phyloP scores from a whole-genome alignment of 345 rosid species.

The Lepidium didymum region DNA sequence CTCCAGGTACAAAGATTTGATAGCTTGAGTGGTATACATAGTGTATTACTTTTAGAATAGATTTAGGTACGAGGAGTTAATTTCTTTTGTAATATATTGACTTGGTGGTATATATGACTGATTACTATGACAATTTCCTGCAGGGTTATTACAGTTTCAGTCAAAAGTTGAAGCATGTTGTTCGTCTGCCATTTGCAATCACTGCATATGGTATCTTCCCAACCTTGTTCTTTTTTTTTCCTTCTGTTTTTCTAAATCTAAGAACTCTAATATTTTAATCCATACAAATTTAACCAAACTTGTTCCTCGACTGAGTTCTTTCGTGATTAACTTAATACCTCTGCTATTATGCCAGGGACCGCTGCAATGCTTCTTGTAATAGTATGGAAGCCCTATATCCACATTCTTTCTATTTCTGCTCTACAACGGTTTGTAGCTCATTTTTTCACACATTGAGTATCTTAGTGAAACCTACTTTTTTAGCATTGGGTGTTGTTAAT shows the following conservation, averaged over 20 bases:
- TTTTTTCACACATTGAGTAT: background rate
- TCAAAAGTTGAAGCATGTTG: conserved; percentile 93
- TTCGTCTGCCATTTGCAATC: conserved; percentile 82
- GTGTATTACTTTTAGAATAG: background rate
- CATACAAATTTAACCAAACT: background rate
- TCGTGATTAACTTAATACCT: background rate
- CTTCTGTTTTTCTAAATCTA: background rate
- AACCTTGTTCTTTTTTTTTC: background rate
- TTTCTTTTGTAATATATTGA: background rate
- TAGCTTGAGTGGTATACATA: background rate
- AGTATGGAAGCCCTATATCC: conserved; percentile 65
- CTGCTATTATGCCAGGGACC: conserved; percentile 42
- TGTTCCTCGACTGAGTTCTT: background rate
- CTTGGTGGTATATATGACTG: background rate
- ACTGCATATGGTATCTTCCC: conserved; percentile 65
- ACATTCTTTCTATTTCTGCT: conserved; percentile 55
- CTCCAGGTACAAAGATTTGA: conserved; percentile 49
- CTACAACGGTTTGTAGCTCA: conserved; percentile 50
- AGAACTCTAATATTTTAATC: background rate
- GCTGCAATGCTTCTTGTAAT: conserved; percentile 85
- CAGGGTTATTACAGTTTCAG: conserved; percentile 98
- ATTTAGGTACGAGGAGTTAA: background rate
- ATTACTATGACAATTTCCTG: conserved; percentile 8
- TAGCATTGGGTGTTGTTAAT: background rate
- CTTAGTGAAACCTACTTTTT: background rate